Percentiles rank a stretch among this genome's conserved stretches.
Evolutionary conservation across 164 flowering plant species (phyloP).

Genomic region (Taxillus chinensis): DNA sequence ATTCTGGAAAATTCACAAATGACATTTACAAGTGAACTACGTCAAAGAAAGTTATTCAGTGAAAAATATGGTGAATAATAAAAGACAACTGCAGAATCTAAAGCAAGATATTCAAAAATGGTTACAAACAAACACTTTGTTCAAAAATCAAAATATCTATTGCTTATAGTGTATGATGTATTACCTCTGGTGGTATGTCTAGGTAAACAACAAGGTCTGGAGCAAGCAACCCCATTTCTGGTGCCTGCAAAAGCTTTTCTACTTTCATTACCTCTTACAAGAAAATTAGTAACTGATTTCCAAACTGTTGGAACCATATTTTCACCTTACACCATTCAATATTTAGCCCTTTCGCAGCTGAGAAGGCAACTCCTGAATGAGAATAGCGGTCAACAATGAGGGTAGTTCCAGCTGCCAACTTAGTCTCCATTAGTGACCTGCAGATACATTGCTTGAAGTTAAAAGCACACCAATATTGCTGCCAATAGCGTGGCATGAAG

Average conservation of each 20-base stretch:
- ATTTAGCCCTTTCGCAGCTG: constrained; percentile 83
- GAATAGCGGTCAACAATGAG: constrained; percentile 87
- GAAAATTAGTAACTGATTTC: background rate
- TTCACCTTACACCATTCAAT: constrained; percentile 91
- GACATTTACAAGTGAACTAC: too few species aligned
- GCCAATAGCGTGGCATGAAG: too few species aligned
- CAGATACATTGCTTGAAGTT: constrained; percentile 1
- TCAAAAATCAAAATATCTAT: too few species aligned
- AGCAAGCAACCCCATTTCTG: constrained; percentile 1
- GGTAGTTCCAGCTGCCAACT: constrained; percentile 61
- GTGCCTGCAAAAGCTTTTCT: background rate
- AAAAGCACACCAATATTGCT: too few species aligned
- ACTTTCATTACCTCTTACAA: background rate
- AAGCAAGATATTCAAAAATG: too few species aligned
- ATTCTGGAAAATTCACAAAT: too few species aligned
- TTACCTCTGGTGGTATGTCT: constrained; percentile 2
- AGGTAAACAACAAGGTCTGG: background rate
- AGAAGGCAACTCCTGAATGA: constrained; percentile 90
- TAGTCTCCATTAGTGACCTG: constrained; percentile 77
- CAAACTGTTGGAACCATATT: background rate
- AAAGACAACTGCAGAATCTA: too few species aligned
- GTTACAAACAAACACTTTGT: too few species aligned
- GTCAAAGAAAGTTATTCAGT: too few species aligned
- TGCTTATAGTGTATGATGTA: too few species aligned
- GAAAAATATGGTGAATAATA: too few species aligned